Base-by-base conservation (phyloP, 1,284 basidiomycete species). In the Moesziomyces sp. region DNA sequence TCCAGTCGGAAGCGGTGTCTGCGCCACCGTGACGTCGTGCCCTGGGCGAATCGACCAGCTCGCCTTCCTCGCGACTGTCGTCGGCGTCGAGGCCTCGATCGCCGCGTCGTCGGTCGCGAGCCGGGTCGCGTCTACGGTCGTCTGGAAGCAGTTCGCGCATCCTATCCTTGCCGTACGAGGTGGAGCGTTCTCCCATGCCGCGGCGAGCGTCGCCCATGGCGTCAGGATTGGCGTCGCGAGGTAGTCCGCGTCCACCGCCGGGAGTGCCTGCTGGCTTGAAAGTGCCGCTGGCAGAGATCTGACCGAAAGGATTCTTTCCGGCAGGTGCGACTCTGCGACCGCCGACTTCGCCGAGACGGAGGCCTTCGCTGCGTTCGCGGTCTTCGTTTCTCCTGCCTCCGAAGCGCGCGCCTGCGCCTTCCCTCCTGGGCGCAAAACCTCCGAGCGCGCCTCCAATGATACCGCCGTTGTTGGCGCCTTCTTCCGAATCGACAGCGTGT, bases 231-330 rank as follows among this genome's bases (percentile, higher is more conserved):
- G 45, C 58, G 18, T 74, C 72, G 52, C 72, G 52, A 26, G 64
- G 64, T 34, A 52, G 44, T 14, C 58, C 66, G 16, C 62, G 46
- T 34, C 58, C 55, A 23, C 61, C 58, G 46, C 53, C 64, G 14
- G 57, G 52, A 9, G 50, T 79, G 45, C 78, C 78, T 35, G 78
- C 78, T 28, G 78, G 78, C 46, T 69, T 68, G 72, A 80, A 80
- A 18, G 78, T 75, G 23, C 78, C 78, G 42, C 71, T 73, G 26
- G 77, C 75, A 10, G 78, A 80, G 34, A 80, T 62, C 50, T 80
- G 78, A 10, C 78, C 78, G 43, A 80, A 80, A 0, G 78, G 78
- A 38, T 80, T 80, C 57, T 80, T 80, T 46, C 78, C 78, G 8
- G 77, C 69, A 21, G 72, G 74, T 16, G 72, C 59, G 46, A 61